These are phyloP conservation scores for Breynia disticha DNA, from an alignment of 441 rosid genomes.

Conservation along the genomic window DNA sequence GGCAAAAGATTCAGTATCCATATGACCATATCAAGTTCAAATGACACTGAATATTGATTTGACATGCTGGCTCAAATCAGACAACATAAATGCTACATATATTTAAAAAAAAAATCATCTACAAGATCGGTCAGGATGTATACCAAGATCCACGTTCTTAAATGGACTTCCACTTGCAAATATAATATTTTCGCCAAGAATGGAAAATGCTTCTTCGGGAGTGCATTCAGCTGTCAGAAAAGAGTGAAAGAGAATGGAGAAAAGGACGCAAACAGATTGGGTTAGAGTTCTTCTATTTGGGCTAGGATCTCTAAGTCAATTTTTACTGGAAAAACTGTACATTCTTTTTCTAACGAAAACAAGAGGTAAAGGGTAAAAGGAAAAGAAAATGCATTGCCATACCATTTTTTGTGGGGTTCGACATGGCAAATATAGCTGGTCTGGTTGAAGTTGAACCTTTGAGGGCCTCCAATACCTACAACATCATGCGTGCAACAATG, in stretches of 20 bases:
- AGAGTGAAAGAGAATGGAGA: slow-evolving; percentile 1
- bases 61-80: background rate
- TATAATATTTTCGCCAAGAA: slow-evolving; percentile 83
- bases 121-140: slow-evolving; percentile 6
- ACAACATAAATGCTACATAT: background rate
- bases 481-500: slow-evolving; percentile 11
- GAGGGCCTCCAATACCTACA: slow-evolving; percentile 90
- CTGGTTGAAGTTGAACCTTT: slow-evolving; percentile 90
- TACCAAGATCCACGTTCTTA: slow-evolving; percentile 82
- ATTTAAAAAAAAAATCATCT: too few relatives aligned
- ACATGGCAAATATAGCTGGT: slow-evolving; percentile 98
- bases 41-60: background rate
- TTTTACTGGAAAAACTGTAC: background rate
- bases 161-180: slow-evolving; percentile 99
- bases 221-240: slow-evolving; percentile 83
- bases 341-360: slow-evolving; percentile 1
- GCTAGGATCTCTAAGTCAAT: too few relatives aligned
- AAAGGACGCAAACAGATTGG: background rate
- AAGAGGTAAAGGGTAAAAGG: background rate
- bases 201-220: slow-evolving; percentile 86
- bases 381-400: slow-evolving; percentile 4
- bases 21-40: background rate
- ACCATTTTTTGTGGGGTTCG: slow-evolving; percentile 98
- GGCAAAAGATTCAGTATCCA: background rate
- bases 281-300: slow-evolving; percentile 1